Evolutionary conservation across 352 stramenopile genomes (phyloP).

Genomic region (Phytophthora podocarpi): DNA sequence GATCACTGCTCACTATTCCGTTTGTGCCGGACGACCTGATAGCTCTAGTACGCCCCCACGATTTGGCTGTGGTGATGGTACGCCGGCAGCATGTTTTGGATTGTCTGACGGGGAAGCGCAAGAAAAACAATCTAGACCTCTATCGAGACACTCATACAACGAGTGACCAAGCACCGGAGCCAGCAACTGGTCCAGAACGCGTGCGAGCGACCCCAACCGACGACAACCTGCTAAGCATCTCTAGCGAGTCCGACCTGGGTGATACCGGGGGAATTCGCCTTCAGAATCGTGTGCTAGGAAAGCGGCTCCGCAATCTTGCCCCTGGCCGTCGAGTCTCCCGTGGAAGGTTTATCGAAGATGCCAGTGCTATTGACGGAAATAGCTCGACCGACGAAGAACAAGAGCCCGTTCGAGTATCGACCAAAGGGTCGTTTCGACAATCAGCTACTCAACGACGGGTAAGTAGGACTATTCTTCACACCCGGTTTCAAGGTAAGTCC

Average conservation of each 20-base stretch:
- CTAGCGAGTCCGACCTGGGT: neutral
- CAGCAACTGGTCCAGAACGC: neutral
- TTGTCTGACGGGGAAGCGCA: neutral
- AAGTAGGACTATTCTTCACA: neutral
- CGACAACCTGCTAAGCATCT: neutral
- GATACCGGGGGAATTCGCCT: neutral
- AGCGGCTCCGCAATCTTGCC: neutral
- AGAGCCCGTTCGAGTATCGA: too few relatives aligned
- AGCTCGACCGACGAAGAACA: neutral
- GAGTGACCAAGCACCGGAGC: neutral
- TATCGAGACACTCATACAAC: neutral
- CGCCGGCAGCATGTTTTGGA: conserved; percentile 5
- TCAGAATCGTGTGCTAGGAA: neutral
- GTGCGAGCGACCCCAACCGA: too few relatives aligned
- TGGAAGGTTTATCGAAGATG: too few relatives aligned
- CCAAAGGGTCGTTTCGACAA: neutral
- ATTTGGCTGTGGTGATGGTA: neutral
- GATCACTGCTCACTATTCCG: neutral
- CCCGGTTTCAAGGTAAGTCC: conserved; percentile 3
- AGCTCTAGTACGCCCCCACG: neutral
- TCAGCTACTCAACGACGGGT: neutral
- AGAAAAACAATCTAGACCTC: neutral
- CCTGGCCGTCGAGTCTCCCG: neutral
- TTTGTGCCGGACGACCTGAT: neutral
- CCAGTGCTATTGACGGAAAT: too few relatives aligned